These are phyloP conservation scores for Puccinia hordei DNA, from an alignment of 1,284 basidiomycete species.

Conservation along the genomic window DNA sequence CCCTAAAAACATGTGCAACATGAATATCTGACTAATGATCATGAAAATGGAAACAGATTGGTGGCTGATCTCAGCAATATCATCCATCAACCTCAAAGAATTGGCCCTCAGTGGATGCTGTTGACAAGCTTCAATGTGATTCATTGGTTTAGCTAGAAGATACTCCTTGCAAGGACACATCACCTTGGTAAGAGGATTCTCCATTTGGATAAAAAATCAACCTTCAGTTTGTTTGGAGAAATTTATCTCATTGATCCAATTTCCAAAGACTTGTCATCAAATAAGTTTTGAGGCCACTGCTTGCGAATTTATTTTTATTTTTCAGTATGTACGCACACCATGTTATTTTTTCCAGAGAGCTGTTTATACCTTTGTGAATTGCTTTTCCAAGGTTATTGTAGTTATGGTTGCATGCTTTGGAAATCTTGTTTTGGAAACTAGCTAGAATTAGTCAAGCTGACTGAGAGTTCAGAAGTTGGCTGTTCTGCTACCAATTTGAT, in stretches of 20 bases:
- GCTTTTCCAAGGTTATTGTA: neutral
- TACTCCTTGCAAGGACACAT: neutral
- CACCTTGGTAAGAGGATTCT: neutral
- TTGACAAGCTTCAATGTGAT: neutral
- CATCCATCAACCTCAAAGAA: neutral
- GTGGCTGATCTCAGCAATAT: neutral
- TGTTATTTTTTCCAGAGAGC: neutral
- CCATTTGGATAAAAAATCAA: neutral
- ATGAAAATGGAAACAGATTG: neutral
- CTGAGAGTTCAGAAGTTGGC: neutral
- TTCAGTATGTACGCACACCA: slow-evolving; percentile 11
- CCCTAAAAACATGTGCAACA: neutral
- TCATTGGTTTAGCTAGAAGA: neutral
- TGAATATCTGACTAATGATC: too few relatives aligned
- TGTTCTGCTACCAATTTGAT: neutral
- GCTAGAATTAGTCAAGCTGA: neutral
- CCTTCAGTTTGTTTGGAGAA: neutral
- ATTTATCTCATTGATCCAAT: neutral
- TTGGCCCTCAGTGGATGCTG: neutral
- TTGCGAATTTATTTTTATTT: neutral
- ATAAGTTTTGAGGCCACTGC: too few relatives aligned
- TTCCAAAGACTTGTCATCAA: neutral
- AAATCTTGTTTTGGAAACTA: neutral
- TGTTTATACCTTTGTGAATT: neutral
- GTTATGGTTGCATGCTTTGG: neutral